Evolutionary conservation across 768 basidiomycete species (phyloP).

Genomic region (Nidularia pulvinata): DNA sequence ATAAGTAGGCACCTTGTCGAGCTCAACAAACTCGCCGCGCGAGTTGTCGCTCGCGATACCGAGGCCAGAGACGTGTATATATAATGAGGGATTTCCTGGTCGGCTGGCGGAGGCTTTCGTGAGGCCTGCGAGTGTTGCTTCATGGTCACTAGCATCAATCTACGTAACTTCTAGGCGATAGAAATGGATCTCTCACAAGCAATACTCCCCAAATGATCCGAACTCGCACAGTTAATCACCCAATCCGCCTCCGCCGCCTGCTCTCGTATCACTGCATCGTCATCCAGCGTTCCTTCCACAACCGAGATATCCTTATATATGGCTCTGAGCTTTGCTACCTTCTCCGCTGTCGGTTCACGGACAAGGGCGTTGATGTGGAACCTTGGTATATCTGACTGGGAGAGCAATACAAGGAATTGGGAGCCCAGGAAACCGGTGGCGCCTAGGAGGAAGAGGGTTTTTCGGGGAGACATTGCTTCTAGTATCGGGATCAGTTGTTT

Average conservation of each 20-base stretch:
- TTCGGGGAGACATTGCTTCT: not conserved
- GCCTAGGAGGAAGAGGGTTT: conserved; percentile 36
- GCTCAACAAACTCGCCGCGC: conserved; percentile 29
- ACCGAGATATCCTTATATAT: conserved; percentile 29
- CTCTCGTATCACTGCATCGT: conserved; percentile 27
- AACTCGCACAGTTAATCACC: conserved; percentile 38
- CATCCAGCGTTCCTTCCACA: conserved; percentile 36
- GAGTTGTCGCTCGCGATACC: conserved; percentile 38
- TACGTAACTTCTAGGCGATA: too few relatives aligned
- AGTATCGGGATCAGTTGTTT: too few relatives aligned
- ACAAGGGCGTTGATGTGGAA: conserved; percentile 32
- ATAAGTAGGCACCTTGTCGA: conserved; percentile 24
- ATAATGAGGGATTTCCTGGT: conserved; percentile 36
- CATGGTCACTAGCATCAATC: too few relatives aligned
- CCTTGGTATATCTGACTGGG: conserved; percentile 18
- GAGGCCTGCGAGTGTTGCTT: conserved; percentile 29
- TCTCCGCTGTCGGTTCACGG: conserved; percentile 25
- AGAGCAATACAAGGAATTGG: conserved; percentile 29
- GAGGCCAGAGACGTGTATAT: conserved; percentile 40
- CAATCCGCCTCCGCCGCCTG: conserved; percentile 31
- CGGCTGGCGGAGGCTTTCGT: conserved; percentile 28
- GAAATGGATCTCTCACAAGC: conserved; percentile 16
- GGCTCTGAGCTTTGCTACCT: conserved; percentile 20
- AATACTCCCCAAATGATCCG: conserved; percentile 31
- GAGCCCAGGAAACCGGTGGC: conserved; percentile 43